Conservation (phyloP, 495 filamentous ascomycete genomes). For the Aspergillus sclerotiicarbonarius region DNA sequence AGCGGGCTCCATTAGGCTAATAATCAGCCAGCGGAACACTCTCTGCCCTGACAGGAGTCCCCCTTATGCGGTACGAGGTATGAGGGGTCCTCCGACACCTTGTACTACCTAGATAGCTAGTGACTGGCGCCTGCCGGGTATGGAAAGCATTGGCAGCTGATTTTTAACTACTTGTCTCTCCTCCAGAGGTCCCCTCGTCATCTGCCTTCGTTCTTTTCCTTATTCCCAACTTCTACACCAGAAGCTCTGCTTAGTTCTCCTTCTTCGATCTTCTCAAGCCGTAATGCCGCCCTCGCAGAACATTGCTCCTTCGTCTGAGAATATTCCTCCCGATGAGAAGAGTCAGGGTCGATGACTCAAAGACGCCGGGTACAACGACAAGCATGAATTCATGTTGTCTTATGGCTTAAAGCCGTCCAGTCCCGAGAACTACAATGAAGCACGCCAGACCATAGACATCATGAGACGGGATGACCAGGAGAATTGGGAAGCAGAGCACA, state of each 20-base stretch:
- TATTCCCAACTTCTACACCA: no score
- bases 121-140: no score
- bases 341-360: constrained; percentile 3
- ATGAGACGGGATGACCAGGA: neutral
- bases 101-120: no score
- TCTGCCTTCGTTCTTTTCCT: no score
- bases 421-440: constrained; percentile 1
- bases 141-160: no score
- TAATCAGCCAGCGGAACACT: no score
- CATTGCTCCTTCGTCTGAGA: neutral
- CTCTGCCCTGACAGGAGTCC: no score
- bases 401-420: constrained; percentile 12
- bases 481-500: constrained; percentile 5
- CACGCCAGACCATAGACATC: constrained; percentile 5
- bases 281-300: constrained; percentile 5
- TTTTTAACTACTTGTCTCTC: no score
- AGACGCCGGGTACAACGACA: constrained; percentile 11
- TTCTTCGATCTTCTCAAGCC: neutral
- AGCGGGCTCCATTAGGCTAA: no score
- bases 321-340: constrained; percentile 10
- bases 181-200: no score
- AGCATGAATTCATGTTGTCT: constrained; percentile 13
- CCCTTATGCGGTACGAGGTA: no score
- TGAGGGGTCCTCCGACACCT: no score
- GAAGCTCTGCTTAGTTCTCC: neutral